Base-by-base conservation (phyloP, 306 rosid species). In the Dalbergia oliveri region DNA sequence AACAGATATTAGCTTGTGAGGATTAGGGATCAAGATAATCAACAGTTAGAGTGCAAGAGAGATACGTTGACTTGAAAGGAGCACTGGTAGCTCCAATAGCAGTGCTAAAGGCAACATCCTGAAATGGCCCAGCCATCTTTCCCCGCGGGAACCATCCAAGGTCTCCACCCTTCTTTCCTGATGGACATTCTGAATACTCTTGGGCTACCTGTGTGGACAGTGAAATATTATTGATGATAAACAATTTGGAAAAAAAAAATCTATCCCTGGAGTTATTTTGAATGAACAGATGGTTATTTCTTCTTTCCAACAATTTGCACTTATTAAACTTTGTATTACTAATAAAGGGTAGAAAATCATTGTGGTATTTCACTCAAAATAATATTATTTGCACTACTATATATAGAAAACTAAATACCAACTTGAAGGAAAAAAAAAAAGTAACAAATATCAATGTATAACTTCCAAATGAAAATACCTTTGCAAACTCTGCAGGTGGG, bases 81-180 rank as follows among this genome's bases (percentile, higher is more conserved):
- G 94, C 90, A 83, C 97, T 93, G 9, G 99, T 93, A 47, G 82
- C 99, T 69, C 98, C 98, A 73, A 95, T 54, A 54, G 81, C 58
- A 9, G 99, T 95, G 87, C 11, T 77, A 82, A 95, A 95, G 51
- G 98, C 99, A 81, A 95, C 99, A 4, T 95, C 99, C 69, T 95
- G 99, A 87, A 95, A 95, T 19, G 98, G 98, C 19, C 98, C 99
- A 0, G 99, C 98, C 99, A 95, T 95, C 88, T 95, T 95, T 66
- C 99, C 98, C 5, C 99, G 91, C 4, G 99, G 99, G 79, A 95
- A 95, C 99, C 99, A 95, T 73, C 99, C 98, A 9, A 95, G 93
- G 81, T 95, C 99, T 47, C 99, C 99, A 50, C 99, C 99, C 79
- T 95, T 95, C 89, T 95, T 95, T 65, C 97, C 99, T 3, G 99